phyloP scores from a whole-genome alignment of 148 eudicot genomes.

The Rhododendron kiyosumense region DNA sequence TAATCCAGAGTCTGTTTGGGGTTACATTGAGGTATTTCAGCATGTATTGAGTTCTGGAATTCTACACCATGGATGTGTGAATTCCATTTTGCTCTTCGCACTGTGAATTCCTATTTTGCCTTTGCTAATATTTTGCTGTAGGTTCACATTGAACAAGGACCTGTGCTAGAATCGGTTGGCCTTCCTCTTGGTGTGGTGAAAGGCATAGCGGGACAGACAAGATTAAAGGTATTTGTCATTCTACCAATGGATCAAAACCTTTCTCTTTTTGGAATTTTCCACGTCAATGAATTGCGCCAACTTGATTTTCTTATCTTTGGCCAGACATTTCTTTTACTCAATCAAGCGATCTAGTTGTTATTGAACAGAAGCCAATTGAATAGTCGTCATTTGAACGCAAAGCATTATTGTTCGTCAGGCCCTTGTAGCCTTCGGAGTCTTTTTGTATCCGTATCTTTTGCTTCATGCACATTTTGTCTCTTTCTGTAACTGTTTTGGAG shows the following conservation, averaged over 20 bases:
- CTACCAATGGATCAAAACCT: not conserved
- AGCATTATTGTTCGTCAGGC: not conserved
- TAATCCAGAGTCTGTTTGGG: slow-evolving; percentile 80
- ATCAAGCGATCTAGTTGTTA: not conserved
- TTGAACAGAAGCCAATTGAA: not conserved
- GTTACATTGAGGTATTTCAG: slow-evolving; percentile 77
- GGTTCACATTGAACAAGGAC: slow-evolving; percentile 99
- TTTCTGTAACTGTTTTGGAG: not conserved
- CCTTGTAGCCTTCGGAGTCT: not conserved
- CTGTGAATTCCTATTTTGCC: not conserved
- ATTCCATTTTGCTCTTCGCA: not conserved
- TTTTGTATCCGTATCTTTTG: not conserved
- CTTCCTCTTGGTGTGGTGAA: slow-evolving; percentile 89
- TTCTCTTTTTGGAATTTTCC: not conserved
- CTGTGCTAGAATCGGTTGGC: slow-evolving; percentile 80
- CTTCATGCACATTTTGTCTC: not conserved
- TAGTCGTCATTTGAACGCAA: not conserved
- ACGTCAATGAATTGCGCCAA: not conserved
- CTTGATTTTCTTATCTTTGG: not conserved
- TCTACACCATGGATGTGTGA: not conserved
- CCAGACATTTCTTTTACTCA: not conserved
- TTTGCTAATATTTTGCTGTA: slow-evolving; percentile 19
- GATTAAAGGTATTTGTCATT: slow-evolving; percentile 53
- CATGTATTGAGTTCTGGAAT: not conserved
- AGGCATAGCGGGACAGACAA: slow-evolving; percentile 97